Conservation (phyloP, 768 basidiomycete species). For the Leccinum incarnatum region DNA sequence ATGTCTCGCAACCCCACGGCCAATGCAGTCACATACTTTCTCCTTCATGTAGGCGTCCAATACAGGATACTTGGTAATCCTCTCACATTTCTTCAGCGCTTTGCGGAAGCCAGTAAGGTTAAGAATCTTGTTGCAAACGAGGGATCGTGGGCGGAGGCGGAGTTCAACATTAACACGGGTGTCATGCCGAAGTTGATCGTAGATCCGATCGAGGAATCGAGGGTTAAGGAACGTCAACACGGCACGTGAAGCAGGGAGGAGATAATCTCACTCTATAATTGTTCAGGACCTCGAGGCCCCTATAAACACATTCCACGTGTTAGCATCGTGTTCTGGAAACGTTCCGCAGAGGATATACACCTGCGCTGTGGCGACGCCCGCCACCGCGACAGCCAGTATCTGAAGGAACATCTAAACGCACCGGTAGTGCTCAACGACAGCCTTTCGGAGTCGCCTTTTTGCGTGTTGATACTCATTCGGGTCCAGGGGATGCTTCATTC, state of each 20-base stretch:
- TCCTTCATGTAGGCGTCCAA: slow-evolving; percentile 79
- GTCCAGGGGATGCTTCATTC: slow-evolving; percentile 35
- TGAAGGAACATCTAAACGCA: slow-evolving; percentile 21
- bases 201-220: not conserved
- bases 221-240: not conserved
- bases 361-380: not conserved
- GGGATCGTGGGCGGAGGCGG: not conserved
- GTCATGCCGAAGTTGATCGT: not conserved
- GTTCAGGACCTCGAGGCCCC: slow-evolving; percentile 79
- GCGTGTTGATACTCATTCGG: slow-evolving; percentile 82
- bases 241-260: not conserved
- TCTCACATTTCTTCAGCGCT: slow-evolving; percentile 84
- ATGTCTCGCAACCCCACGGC: not conserved
- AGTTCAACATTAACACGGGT: not conserved
- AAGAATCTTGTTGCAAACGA: slow-evolving; percentile 50
- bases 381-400: not conserved
- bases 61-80: slow-evolving; percentile 67
- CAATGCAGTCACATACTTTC: slow-evolving; percentile 43
- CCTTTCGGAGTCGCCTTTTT: slow-evolving; percentile 79
- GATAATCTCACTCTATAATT: slow-evolving; percentile 68
- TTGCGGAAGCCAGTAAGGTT: slow-evolving; percentile 91
- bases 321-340: slow-evolving; percentile 2
- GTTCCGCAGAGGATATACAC: not conserved
- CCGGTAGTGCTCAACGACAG: slow-evolving; percentile 81
- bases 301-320: slow-evolving; percentile 25